A percentile compares a stretch with the other conserved stretches of the same genome.
Evolutionary conservation across 208 protist species (phyloP).

Genomic region (Leishmania aethiopica): DNA sequence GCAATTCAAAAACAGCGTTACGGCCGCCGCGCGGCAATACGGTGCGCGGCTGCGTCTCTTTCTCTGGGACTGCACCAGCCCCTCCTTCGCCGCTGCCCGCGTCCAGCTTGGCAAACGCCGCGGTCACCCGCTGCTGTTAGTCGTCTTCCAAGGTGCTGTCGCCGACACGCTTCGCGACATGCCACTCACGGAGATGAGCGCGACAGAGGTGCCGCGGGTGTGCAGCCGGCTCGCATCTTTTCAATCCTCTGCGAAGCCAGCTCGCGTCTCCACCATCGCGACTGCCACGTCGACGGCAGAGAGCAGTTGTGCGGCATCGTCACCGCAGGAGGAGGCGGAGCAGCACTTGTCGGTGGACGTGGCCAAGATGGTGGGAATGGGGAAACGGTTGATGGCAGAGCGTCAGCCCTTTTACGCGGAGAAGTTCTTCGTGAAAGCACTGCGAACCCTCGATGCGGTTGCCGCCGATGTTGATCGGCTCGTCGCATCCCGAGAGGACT

Average conservation of each 20-base stretch:
- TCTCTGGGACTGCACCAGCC: slow-evolving; percentile 73
- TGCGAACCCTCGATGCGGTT: slow-evolving; percentile 68
- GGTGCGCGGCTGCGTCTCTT: slow-evolving; percentile 36
- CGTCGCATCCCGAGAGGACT: slow-evolving; percentile 27
- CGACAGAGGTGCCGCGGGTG: slow-evolving; percentile 35
- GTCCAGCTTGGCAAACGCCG: slow-evolving; percentile 59
- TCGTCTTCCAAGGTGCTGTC: slow-evolving; percentile 55
- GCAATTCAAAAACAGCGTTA: slow-evolving; percentile 39
- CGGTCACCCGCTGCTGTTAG: slow-evolving; percentile 58
- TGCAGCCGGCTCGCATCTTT: slow-evolving; percentile 68
- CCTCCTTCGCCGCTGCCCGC: slow-evolving; percentile 52
- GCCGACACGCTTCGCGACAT: slow-evolving; percentile 55
- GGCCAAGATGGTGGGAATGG: slow-evolving; percentile 63
- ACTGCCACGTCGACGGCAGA: not conserved
- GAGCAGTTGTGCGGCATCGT: not conserved
- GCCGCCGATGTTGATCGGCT: slow-evolving; percentile 34
- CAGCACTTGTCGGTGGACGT: slow-evolving; percentile 70
- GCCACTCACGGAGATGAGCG: slow-evolving; percentile 33
- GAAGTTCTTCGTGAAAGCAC: slow-evolving; percentile 80
- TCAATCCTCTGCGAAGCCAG: slow-evolving; percentile 43
- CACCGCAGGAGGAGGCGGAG: not conserved
- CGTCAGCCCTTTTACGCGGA: slow-evolving; percentile 75
- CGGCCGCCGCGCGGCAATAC: slow-evolving; percentile 24
- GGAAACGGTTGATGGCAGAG: slow-evolving; percentile 55
- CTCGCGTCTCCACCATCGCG: not conserved